phyloP scores from a whole-genome alignment of 306 rosid species.

The Pyrus communis region DNA sequence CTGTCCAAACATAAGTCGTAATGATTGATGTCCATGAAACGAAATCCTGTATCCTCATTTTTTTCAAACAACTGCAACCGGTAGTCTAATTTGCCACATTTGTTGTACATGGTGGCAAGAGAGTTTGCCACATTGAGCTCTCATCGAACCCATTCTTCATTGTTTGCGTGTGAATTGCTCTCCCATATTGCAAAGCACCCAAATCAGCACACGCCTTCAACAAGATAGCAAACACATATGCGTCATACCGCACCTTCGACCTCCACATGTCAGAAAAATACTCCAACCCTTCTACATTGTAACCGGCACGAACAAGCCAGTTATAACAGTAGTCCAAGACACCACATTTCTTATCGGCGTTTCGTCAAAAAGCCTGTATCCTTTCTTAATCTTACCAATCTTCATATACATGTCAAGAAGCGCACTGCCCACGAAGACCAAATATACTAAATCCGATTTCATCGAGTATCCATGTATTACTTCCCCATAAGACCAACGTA shows the following conservation, averaged over 20 bases:
- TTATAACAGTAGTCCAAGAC: conserved; percentile 65
- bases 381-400: conserved; percentile 44
- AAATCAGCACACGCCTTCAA: conserved; percentile 70
- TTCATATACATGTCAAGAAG: conserved; percentile 70
- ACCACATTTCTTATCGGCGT: conserved; percentile 55
- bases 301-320: conserved; percentile 64
- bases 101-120: conserved; percentile 66
- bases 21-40: conserved; percentile 78
- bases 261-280: conserved; percentile 75
- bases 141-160: conserved; percentile 60
- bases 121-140: conserved; percentile 54
- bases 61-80: conserved; percentile 49
- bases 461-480: conserved; percentile 52
- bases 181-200: conserved; percentile 47
- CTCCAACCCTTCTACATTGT: conserved; percentile 34
- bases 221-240: conserved; percentile 53
- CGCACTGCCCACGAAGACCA: conserved; percentile 66
- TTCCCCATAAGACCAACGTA: conserved; percentile 45
- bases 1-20: conserved; percentile 39
- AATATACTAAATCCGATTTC: conserved; percentile 50
- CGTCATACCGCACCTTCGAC: conserved; percentile 52
- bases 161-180: conserved; percentile 51
- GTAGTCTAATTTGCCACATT: conserved; percentile 61
- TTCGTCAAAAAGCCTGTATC: conserved; percentile 45
- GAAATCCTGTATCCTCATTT: conserved; percentile 54